Evolutionary conservation across 2,329 filamentous ascomycete genomes (phyloP).

Genomic region (Fusarium euwallaceae): DNA sequence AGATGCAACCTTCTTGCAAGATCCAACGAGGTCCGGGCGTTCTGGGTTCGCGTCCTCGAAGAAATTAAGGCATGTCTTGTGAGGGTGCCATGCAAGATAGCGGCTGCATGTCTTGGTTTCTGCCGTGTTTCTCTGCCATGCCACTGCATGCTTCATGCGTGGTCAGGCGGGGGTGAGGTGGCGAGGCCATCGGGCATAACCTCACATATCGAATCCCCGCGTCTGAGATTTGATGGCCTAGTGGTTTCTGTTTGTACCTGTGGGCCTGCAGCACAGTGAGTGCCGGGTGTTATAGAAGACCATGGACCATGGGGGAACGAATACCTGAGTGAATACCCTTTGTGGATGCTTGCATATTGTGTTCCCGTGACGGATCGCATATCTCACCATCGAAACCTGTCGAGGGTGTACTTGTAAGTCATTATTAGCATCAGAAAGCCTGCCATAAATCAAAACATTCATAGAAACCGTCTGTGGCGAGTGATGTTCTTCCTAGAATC

Average conservation of each 20-base stretch:
- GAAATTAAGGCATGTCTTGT: conserved; percentile 4
- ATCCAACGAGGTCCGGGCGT: conserved; percentile 16
- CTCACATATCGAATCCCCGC: conserved; percentile 20
- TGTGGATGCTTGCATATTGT: neutral
- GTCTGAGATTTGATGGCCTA: conserved; percentile 12
- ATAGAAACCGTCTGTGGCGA: conserved; percentile 2
- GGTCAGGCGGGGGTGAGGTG: conserved; percentile 8
- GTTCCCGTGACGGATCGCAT: neutral
- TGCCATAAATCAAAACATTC: neutral
- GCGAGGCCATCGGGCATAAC: conserved; percentile 9
- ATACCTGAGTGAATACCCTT: neutral
- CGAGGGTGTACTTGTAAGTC: neutral
- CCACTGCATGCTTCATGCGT: conserved; percentile 7
- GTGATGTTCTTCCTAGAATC: conserved; percentile 7
- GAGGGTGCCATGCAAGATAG: conserved; percentile 1
- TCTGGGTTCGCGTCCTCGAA: conserved; percentile 9
- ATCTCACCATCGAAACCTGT: neutral
- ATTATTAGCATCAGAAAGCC: neutral
- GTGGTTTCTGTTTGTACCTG: neutral
- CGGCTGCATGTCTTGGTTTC: conserved; percentile 21
- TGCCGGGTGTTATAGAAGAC: neutral
- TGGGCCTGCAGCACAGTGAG: conserved; percentile 12
- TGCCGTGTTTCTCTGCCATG: conserved; percentile 9
- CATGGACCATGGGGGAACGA: neutral
- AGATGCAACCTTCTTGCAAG: conserved; percentile 25